Conservation (phyloP, 2,329 filamentous ascomycete genomes). For the Ophiostoma pallidulum region DNA sequence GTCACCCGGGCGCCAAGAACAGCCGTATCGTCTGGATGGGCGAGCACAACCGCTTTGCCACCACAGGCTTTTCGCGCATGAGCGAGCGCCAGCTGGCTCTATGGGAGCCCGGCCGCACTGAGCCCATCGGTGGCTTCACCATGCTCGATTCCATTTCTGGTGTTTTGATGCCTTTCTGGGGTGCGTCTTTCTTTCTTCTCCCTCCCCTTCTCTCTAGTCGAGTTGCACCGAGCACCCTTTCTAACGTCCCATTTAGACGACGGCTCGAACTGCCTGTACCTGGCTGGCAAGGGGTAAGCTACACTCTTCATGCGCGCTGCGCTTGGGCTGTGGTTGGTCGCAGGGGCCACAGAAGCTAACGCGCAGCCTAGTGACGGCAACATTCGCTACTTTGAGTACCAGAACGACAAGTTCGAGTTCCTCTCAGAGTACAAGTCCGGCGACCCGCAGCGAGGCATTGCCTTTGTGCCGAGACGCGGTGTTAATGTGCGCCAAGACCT, state of each 20-base stretch:
- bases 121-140: constrained; percentile 84
- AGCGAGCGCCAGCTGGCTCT: constrained; percentile 92
- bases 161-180: constrained; percentile 99
- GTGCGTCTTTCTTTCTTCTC: constrained; percentile 24
- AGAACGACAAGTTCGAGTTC: constrained; percentile 98
- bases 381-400: constrained; percentile 97
- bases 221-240: no score
- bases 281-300: constrained; percentile 88
- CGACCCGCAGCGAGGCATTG: constrained; percentile 89
- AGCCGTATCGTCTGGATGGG: constrained; percentile 95
- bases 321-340: not conserved
- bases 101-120: constrained; percentile 81
- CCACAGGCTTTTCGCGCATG: constrained; percentile 96
- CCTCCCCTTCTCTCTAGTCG: no score
- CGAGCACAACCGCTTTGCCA: constrained; percentile 90
- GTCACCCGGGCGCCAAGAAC: constrained; percentile 93
- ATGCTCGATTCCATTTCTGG: constrained; percentile 92
- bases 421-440: constrained; percentile 94
- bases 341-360: not conserved
- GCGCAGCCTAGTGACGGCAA: constrained; percentile 67
- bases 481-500: constrained; percentile 73
- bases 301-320: not conserved
- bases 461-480: constrained; percentile 88
- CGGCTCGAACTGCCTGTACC: constrained; percentile 85
- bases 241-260: constrained; percentile 49